A percentile compares a stretch with the other conserved stretches of the same genome.
phyloP scores from a whole-genome alignment of 768 basidiomycete genomes.

The Leccinum subtestaceum region DNA sequence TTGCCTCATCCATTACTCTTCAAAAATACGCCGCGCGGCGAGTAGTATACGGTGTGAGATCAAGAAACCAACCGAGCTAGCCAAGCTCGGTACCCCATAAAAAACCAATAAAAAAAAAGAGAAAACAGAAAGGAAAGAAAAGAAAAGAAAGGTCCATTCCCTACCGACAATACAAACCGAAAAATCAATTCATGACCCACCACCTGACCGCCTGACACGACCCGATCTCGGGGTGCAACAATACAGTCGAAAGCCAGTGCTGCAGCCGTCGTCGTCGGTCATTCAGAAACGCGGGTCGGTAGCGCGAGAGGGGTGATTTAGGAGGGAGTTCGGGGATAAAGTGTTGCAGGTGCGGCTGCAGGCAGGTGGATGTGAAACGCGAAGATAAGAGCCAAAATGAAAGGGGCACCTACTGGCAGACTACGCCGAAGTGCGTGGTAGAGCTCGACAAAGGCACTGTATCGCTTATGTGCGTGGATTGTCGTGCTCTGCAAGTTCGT shows the following conservation, averaged over 20 bases:
- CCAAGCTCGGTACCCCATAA: background rate
- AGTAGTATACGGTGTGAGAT: background rate
- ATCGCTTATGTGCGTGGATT: constrained; percentile 66
- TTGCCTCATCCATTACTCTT: no score
- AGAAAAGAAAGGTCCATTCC: background rate
- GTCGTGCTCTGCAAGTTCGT: constrained; percentile 44
- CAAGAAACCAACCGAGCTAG: background rate
- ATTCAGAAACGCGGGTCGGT: constrained; percentile 66
- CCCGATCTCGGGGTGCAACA: constrained; percentile 71
- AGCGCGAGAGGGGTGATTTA: constrained; percentile 64
- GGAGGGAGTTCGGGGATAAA: constrained; percentile 63
- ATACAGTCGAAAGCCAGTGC: constrained; percentile 61
- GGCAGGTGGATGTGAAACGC: background rate
- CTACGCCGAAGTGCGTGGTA: constrained; percentile 44
- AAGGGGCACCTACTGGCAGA: constrained; percentile 44
- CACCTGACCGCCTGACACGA: constrained; percentile 53
- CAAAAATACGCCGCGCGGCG: background rate
- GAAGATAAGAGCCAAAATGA: background rate
- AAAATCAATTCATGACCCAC: constrained; percentile 53
- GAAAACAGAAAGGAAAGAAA: background rate
- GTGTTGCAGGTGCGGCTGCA: constrained; percentile 42
- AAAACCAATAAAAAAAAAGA: background rate
- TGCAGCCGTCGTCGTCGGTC: constrained; percentile 56
- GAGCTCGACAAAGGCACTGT: constrained; percentile 62
- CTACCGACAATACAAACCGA: background rate